Conservation (phyloP, 2,329 filamentous ascomycete species). For the Colletotrichum filicis region DNA sequence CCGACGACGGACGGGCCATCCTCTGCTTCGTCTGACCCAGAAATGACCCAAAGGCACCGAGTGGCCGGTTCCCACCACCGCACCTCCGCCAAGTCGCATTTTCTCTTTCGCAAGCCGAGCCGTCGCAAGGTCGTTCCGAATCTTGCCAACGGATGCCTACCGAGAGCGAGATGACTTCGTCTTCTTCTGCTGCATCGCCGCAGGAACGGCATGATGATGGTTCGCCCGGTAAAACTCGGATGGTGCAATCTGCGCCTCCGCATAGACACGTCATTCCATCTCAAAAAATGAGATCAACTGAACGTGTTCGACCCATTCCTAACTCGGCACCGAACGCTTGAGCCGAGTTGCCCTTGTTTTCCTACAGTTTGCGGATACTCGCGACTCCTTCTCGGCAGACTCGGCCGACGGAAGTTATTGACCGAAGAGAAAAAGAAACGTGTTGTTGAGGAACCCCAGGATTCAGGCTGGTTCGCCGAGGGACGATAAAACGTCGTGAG, state of each 20-base stretch:
- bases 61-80: background rate
- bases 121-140: background rate
- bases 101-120: background rate
- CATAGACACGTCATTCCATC: background rate
- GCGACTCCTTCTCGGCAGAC: background rate
- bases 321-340: background rate
- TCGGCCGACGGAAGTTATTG: background rate
- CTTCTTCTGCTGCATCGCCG: background rate
- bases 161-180: background rate
- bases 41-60: background rate
- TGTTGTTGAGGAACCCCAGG: background rate
- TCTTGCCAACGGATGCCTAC: background rate
- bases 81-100: background rate
- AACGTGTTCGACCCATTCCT: background rate
- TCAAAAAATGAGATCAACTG: background rate
- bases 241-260: background rate
- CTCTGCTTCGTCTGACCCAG: background rate
- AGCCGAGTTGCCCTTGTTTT: background rate
- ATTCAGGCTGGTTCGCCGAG: no score
- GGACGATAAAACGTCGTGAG: background rate
- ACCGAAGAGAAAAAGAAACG: background rate
- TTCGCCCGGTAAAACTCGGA: background rate
- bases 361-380: background rate
- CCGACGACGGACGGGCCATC: background rate
- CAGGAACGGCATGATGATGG: background rate